Conservation (phyloP, 2,329 filamentous ascomycete genomes). For the Aspergillus japonicus region DNA sequence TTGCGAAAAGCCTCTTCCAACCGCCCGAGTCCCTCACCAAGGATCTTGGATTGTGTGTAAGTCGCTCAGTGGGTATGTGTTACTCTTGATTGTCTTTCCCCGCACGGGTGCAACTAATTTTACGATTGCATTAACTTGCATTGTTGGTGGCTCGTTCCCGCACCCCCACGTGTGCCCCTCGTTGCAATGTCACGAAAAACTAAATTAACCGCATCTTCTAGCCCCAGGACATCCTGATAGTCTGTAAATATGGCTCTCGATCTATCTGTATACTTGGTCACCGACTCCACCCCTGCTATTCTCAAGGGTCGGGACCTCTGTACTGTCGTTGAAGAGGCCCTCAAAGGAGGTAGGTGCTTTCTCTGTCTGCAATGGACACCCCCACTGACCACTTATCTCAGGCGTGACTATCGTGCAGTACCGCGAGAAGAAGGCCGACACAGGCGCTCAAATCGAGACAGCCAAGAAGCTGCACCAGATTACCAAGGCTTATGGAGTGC, state of each 20-base stretch:
- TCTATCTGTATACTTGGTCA: constrained; percentile 86
- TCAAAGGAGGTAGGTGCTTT: constrained; percentile 63
- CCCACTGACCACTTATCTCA: constrained; percentile 26
- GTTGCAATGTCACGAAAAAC: neutral
- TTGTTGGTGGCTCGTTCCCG: neutral
- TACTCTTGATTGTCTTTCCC: too few relatives aligned
- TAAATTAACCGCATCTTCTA: neutral
- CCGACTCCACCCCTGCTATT: constrained; percentile 84
- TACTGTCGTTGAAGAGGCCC: constrained; percentile 69
- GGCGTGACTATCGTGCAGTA: constrained; percentile 83
- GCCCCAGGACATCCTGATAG: neutral
- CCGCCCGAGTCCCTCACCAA: neutral
- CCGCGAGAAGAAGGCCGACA: constrained; percentile 81
- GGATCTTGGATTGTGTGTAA: neutral
- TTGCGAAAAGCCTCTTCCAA: neutral
- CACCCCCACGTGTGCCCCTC: neutral
- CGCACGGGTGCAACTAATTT: neutral
- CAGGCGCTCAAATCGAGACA: constrained; percentile 66
- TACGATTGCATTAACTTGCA: neutral
- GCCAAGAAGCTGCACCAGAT: constrained; percentile 70
- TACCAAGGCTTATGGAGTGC: constrained; percentile 66
- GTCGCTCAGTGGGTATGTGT: too few relatives aligned
- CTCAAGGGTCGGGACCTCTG: constrained; percentile 70
- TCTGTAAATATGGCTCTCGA: constrained; percentile 53
- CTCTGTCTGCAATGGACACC: neutral